Evolutionary conservation across 176 grass and related monocot genomes (phyloP).

Genomic region (Phoenix dactylifera): DNA sequence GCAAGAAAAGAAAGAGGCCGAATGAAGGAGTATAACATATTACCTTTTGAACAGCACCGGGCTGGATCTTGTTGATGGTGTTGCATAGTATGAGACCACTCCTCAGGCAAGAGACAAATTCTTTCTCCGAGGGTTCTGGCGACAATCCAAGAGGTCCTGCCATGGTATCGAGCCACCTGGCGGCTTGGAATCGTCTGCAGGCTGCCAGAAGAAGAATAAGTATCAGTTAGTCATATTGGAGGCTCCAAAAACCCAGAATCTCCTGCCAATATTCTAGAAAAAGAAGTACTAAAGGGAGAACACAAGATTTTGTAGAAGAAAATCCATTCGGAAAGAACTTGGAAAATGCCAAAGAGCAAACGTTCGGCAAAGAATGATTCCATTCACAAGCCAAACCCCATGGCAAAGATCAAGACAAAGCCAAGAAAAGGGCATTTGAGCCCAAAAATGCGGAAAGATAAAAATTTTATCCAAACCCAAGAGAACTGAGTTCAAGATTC

Average conservation of each 20-base stretch:
- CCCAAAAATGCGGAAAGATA: no score
- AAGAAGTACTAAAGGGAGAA: background rate
- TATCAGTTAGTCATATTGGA: background rate
- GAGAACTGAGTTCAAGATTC: background rate
- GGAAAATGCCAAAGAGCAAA: no score
- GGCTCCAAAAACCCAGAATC: no score
- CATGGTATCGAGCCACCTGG: conserved; percentile 55
- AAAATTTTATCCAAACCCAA: background rate
- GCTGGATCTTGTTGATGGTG: conserved; percentile 72
- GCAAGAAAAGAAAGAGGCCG: background rate
- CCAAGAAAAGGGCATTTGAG: no score
- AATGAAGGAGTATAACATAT: background rate
- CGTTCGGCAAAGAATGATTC: no score
- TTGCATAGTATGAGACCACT: conserved; percentile 87
- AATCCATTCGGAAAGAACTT: no score
- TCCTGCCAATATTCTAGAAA: no score
- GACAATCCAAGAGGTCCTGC: conserved; percentile 38
- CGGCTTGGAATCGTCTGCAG: conserved; percentile 61
- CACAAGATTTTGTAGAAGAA: no score
- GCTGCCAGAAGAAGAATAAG: conserved; percentile 36
- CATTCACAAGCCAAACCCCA: no score
- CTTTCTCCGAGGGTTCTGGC: conserved; percentile 45
- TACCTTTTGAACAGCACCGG: conserved; percentile 54
- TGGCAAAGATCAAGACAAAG: no score
- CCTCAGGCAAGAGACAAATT: conserved; percentile 52